Conservation (phyloP, 2,329 filamentous ascomycete genomes). For the Dactylellina haptotyla region DNA sequence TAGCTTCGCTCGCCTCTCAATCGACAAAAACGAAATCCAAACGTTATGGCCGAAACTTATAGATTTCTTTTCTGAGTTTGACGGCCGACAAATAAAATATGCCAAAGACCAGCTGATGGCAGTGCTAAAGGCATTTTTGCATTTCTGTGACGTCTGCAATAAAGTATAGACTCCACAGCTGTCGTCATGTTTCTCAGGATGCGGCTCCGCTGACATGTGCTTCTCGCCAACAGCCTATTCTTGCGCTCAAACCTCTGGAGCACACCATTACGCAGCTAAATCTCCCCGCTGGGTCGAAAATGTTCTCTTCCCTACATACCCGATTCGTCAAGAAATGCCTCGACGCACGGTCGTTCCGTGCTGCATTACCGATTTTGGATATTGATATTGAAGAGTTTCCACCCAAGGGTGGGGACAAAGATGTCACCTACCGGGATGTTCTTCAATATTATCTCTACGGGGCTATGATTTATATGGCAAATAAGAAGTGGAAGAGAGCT, state of each 20-base stretch:
- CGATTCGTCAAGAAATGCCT: slow-evolving; percentile 58
- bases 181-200: background rate
- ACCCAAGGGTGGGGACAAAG: slow-evolving; percentile 53
- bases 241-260: slow-evolving; percentile 57
- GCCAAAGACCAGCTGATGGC: slow-evolving; percentile 64
- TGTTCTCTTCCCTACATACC: slow-evolving; percentile 58
- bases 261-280: slow-evolving; percentile 58
- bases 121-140: slow-evolving; percentile 62
- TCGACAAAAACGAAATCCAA: slow-evolving; percentile 45
- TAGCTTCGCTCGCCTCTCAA: slow-evolving; percentile 34
- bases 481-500: slow-evolving; percentile 59
- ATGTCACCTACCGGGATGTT: slow-evolving; percentile 57
- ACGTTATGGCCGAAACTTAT: slow-evolving; percentile 56
- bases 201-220: background rate
- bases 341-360: slow-evolving; percentile 57
- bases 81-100: slow-evolving; percentile 68
- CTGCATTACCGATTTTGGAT: slow-evolving; percentile 58
- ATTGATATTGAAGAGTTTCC: slow-evolving; percentile 58
- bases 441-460: slow-evolving; percentile 58
- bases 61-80: slow-evolving; percentile 61
- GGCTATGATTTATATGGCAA: slow-evolving; percentile 58
- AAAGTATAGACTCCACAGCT: slow-evolving; percentile 54
- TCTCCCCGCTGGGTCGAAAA: slow-evolving; percentile 51
- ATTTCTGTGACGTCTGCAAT: slow-evolving; percentile 54
- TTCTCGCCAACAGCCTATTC: slow-evolving; percentile 54